Conservation (phyloP, 2,329 filamentous ascomycete genomes). For the Trichoderma sp. region DNA sequence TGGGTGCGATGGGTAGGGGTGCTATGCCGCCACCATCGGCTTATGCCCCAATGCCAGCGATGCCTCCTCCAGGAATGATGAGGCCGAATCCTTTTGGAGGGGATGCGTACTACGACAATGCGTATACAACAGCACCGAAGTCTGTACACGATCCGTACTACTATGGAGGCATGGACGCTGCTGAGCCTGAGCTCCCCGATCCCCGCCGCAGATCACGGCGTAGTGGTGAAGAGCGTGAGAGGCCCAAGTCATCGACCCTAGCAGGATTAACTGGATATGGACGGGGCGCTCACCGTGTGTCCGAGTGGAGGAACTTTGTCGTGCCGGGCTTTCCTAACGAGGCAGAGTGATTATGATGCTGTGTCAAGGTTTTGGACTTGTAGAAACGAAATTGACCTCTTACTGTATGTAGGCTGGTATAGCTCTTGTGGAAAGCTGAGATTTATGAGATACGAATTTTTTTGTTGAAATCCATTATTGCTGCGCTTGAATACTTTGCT, state of each 20-base stretch:
- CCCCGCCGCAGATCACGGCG: constrained; percentile 34
- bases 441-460: not conserved
- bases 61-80: constrained; percentile 38
- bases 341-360: constrained; percentile 30
- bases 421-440: not conserved
- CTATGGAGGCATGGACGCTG: constrained; percentile 14
- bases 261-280: constrained; percentile 51
- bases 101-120: constrained; percentile 41
- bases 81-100: constrained; percentile 29
- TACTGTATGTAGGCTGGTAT: not conserved
- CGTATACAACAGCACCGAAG: constrained; percentile 34
- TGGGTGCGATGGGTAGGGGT: constrained; percentile 25
- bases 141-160: constrained; percentile 27
- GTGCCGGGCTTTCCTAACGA: constrained; percentile 44
- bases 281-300: constrained; percentile 50
- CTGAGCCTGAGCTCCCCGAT: constrained; percentile 35
- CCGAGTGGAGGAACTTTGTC: constrained; percentile 53
- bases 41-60: constrained; percentile 34
- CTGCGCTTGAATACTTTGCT: not conserved
- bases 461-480: not conserved
- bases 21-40: constrained; percentile 33
- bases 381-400: not conserved
- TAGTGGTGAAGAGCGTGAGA: constrained; percentile 30
- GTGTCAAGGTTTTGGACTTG: not conserved
- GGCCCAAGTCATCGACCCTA: constrained; percentile 46